Evolutionary conservation across 768 basidiomycete species (phyloP), one percentile per base, ranked within the genome.

Genomic region (Leccinellum albellum): DNA sequence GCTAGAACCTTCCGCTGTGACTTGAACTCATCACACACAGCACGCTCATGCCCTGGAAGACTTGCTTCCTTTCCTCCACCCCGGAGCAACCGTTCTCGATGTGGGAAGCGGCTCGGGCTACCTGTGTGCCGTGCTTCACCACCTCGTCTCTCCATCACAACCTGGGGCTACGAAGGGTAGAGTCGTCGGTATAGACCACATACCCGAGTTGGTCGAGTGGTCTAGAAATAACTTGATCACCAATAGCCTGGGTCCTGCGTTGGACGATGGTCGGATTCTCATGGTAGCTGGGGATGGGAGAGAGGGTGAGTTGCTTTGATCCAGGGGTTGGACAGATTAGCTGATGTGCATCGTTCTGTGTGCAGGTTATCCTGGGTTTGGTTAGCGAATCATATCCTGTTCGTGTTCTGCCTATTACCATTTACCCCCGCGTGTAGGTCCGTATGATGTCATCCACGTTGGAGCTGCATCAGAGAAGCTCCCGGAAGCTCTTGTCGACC

Each of bases 151-250:
- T 20, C 57, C 65, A 2, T 51, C 69, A 26, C 54, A 55, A 10
- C 51, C 58, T 0, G 58, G 51, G 15, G 44, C 23, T 9, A 10
- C 67, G 10, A 70, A 74, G 12, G 86, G 85, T 7, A 84, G 78
- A 56, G 87, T 98, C 6, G 78, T 96, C 13, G 95, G 92, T 3
- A 89, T 99, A 62, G 96, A 99, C 45, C 96, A 99, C 70, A 84
- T 98, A 62, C 79, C 83, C 0, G 84, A 87, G 60, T 79, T 98
- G 9, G 86, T 87, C 5, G 79, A 85, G 14, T 82, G 83, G 84
- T 84, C 86, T n/a, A 65, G 80, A 50, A 56, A 72, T 15, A 96
- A 98, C 63, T 73, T 98, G 17, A 71, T 75, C 46, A 75, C 74
- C 21, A 91, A 94, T 57, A 88, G 87, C 0, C 74, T 89, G 1